These are phyloP conservation scores for Chlorella sorokiniana DNA, from an alignment of 139 green algal species.

Conservation along the genomic window DNA sequence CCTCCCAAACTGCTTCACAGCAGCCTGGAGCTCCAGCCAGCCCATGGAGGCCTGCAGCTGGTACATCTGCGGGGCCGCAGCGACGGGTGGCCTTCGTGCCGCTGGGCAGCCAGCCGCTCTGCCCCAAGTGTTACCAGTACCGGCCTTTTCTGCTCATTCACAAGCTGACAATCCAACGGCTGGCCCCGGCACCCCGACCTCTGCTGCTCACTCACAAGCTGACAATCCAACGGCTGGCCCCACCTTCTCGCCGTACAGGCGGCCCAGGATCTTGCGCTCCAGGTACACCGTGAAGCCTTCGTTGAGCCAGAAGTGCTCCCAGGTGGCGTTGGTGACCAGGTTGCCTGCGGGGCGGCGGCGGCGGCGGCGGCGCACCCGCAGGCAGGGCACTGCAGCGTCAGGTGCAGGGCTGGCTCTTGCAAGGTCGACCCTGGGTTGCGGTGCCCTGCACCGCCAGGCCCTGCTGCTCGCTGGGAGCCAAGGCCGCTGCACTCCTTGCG, in stretches of 20 bases:
- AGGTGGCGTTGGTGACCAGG: slow-evolving; percentile 87
- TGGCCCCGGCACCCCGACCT: too few species aligned
- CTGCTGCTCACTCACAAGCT: background rate
- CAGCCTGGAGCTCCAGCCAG: slow-evolving; percentile 41
- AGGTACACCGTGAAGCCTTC: slow-evolving; percentile 83
- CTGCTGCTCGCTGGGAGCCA: too few species aligned
- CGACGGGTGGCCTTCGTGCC: slow-evolving; percentile 3
- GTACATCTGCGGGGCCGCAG: slow-evolving; percentile 9
- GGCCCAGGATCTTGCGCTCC: slow-evolving; percentile 86
- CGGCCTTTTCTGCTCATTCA: background rate
- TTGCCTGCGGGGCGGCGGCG: slow-evolving; percentile 39
- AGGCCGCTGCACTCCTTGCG: too few species aligned
- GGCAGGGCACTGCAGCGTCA: too few species aligned
- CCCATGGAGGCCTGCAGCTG: slow-evolving; percentile 64
- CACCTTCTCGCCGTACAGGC: slow-evolving; percentile 64
- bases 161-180: background rate
- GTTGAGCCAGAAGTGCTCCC: slow-evolving; percentile 83
- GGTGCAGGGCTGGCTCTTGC: too few species aligned
- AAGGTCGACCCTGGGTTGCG: too few species aligned
- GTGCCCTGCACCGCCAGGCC: too few species aligned
- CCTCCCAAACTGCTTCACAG: slow-evolving; percentile 54
- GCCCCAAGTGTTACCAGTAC: too few species aligned
- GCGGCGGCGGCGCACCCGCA: background rate
- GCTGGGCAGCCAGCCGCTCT: background rate
- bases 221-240: background rate